phyloP scores from a whole-genome alignment of 1,284 basidiomycete species.

The Volvariella volvacea region DNA sequence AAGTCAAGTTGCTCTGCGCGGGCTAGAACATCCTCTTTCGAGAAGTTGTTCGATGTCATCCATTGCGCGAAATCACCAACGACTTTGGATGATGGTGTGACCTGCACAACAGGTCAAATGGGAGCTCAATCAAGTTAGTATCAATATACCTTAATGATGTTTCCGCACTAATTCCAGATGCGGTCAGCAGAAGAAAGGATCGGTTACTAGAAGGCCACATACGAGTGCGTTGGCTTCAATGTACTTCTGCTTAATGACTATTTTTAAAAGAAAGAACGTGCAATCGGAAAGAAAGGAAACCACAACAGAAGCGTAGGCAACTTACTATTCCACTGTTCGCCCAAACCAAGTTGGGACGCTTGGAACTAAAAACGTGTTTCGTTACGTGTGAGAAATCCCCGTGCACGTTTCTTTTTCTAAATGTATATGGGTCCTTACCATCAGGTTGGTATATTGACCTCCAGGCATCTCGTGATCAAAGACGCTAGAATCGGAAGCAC shows the following conservation, averaged over 20 bases:
- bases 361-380: slow-evolving; percentile 75
- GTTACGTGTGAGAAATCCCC: background rate
- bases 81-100: slow-evolving; percentile 98
- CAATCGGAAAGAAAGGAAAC: slow-evolving; percentile 12
- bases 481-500: slow-evolving; percentile 93
- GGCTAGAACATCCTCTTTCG: slow-evolving; percentile 81
- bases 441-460: slow-evolving; percentile 93
- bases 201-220: slow-evolving; percentile 22
- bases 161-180: slow-evolving; percentile 67
- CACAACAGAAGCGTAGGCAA: slow-evolving; percentile 7
- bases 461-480: slow-evolving; percentile 99
- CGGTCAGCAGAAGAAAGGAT: slow-evolving; percentile 11
- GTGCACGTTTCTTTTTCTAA: background rate
- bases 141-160: slow-evolving; percentile 80
- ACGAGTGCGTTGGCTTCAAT: slow-evolving; percentile 93
- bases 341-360: slow-evolving; percentile 94
- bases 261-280: slow-evolving; percentile 7
- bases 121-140: slow-evolving; percentile 1
- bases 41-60: slow-evolving; percentile 95
- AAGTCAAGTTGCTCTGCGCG: slow-evolving; percentile 92
- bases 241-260: slow-evolving; percentile 98
- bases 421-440: slow-evolving; percentile 43
- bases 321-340: slow-evolving; percentile 89
- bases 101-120: slow-evolving; percentile 31
- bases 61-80: slow-evolving; percentile 99